Conservation (phyloP, 2,329 filamentous ascomycete genomes). For the Aspergillus fructus region DNA sequence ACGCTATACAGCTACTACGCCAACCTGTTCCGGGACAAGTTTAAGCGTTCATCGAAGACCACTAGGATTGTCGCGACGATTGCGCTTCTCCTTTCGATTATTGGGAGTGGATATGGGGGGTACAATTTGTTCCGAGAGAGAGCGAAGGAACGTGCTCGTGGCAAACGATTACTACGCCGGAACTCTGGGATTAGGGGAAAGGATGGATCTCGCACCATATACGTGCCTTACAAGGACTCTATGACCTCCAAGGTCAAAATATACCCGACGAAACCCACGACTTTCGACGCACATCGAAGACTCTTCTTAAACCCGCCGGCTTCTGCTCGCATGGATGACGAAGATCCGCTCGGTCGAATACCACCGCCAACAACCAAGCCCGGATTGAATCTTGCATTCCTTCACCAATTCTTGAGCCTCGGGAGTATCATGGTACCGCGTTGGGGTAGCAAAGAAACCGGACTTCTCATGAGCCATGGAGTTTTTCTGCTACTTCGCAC, state of each 20-base stretch:
- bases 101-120: slow-evolving; percentile 75
- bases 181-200: slow-evolving; percentile 94
- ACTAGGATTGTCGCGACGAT: slow-evolving; percentile 75
- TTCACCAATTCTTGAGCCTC: slow-evolving; percentile 94
- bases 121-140: slow-evolving; percentile 72
- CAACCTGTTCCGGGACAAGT: slow-evolving; percentile 47
- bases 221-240: slow-evolving; percentile 81
- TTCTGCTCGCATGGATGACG: slow-evolving; percentile 73
- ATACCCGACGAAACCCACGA: slow-evolving; percentile 82
- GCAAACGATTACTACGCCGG: slow-evolving; percentile 75
- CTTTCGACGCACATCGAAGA: slow-evolving; percentile 92
- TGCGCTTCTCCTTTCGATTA: slow-evolving; percentile 72
- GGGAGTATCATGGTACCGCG: slow-evolving; percentile 97
- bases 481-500: slow-evolving; percentile 88
- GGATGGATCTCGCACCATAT: slow-evolving; percentile 91
- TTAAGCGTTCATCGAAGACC: slow-evolving; percentile 66
- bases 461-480: slow-evolving; percentile 82
- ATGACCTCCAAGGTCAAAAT: slow-evolving; percentile 86
- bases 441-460: slow-evolving; percentile 94
- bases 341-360: slow-evolving; percentile 59
- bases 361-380: slow-evolving; percentile 90
- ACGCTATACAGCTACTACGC: slow-evolving; percentile 57
- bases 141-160: slow-evolving; percentile 77
- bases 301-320: slow-evolving; percentile 89
- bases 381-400: slow-evolving; percentile 88